Base-by-base conservation (phyloP, 345 rosid species). In the Populus tremula region DNA sequence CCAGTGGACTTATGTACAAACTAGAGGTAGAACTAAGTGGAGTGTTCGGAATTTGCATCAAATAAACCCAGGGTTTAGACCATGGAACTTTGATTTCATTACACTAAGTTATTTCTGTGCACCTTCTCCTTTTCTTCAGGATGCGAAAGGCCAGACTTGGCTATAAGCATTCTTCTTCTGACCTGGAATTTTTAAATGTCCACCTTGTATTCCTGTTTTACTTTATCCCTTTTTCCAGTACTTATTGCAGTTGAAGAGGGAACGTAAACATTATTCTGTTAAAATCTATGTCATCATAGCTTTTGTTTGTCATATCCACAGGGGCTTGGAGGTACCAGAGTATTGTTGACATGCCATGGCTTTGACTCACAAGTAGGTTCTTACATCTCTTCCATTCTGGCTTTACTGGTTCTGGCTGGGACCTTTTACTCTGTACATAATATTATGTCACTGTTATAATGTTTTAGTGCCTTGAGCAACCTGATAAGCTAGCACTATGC, bases 281-380 rank as follows among this genome's bases (percentile, higher is more conserved):
- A 47, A 59, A 62, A 49, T 63, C 31, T 21, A 18, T 41, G 67
- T 66, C 62, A 64, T 77, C 49, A 38, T 35, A n/a, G 1, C 71
- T 66, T 67, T 10, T 23, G 77, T 69, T 82, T 73, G 62, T 65
- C 41, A 5, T 72, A 33, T 74, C 4, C 81, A 49, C 79, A 93
- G 98, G 96, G 94, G 71, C 92, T 93, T 83, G 92, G 77, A 86
- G 81, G 84, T 66, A 86, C 93, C 21, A 88, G 91, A 87, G 70
- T 93, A 72, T 76, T 93, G 79, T 84, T 93, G 73, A 89, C 94
- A 56, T 91, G 92, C 85, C 96, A 91, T 43, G 81, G 75, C 76
- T 85, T 88, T 70, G 85, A 86, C 78, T 91, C 92, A 36, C 93
- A 89, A 93, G 98, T 86, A 82, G 53, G 85, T 80, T 80, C 54